Base-by-base conservation (phyloP, 2,329 filamentous ascomycete species). In the Neocucurbitaria cava region DNA sequence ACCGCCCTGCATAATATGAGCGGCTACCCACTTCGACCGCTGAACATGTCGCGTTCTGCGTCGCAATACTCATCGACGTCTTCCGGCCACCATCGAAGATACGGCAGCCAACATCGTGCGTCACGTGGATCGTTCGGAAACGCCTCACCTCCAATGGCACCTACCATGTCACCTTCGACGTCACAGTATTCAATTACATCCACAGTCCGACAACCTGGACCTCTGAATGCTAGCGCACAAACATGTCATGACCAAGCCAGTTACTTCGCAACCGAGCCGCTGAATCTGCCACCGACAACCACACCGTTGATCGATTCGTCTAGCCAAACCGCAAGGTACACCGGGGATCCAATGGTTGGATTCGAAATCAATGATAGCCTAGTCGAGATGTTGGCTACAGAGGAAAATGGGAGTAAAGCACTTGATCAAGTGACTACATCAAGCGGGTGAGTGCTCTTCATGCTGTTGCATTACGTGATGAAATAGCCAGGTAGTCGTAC, bases 31-130 rank as follows among this genome's bases (percentile, higher is more conserved):
- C 35, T 45, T 11, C 54, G 28, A 42, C 50, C 61, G 41, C 53
- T 52, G 18, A 48, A 31, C 18, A 63, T 57, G 56, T 48, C 52
- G 26, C 62, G 52, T 20, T 54, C 64, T 15, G 28, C 52, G 15
- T 59, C 64, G 8, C 52, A 62, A 17, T 61, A 54, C 21, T 57
- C 53, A 0, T 53, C 50, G 3, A 47, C 15, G 23, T 47, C 56
- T 38, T 52, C 47, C 38, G 26, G 54, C 45, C 52, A 56, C 20
- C 42, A 31, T 11, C 36, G 30, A 18, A 17, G n/a, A 13, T 11
- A n/a, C 15, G 10, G 17, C 35, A 23, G 30, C 33, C 42, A 36
- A 24, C 44, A 48, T 17, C 51, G 42, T 41, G 20, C 17, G 21
- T 33, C 47, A 5, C 26, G 40, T 11, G 43, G 36, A 5, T 56